Conservation (phyloP, 176 grass and related monocot species). For the Dendrocalamus sinicus region DNA sequence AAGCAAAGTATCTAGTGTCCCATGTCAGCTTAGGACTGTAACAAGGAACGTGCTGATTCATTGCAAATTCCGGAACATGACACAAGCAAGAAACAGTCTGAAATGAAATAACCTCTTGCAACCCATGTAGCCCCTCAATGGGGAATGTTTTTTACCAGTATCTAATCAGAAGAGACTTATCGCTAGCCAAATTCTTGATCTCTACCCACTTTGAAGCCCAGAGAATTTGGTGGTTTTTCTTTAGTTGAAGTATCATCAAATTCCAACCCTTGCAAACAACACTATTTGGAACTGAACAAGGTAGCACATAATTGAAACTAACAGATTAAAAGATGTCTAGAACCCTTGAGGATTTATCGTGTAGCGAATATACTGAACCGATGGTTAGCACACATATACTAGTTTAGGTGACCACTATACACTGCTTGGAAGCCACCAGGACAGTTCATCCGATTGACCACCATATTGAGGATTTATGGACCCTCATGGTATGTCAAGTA, state of each 20-base stretch:
- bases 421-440: not conserved
- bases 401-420: not conserved
- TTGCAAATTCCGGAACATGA: not conserved
- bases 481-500: not conserved
- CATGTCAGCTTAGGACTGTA: not conserved
- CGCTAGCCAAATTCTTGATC: not conserved
- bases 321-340: conserved; percentile 16
- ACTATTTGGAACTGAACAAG: not conserved
- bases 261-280: not conserved
- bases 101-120: conserved; percentile 1
- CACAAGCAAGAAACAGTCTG: not conserved
- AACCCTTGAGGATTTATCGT: conserved; percentile 6
- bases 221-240: not conserved
- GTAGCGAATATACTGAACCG: not conserved
- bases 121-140: not conserved
- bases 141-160: not conserved
- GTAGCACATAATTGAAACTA: not conserved
- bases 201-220: not conserved
- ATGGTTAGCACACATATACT: not conserved
- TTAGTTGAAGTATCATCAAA: not conserved
- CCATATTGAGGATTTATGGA: not conserved
- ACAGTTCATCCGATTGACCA: not conserved
- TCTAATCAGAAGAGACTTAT: not conserved
- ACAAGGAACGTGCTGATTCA: not conserved
- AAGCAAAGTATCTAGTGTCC: conserved; percentile 21